These are phyloP conservation scores for Mycena leptocephala DNA, from an alignment of 768 basidiomycete genomes.

Conservation along the genomic window DNA sequence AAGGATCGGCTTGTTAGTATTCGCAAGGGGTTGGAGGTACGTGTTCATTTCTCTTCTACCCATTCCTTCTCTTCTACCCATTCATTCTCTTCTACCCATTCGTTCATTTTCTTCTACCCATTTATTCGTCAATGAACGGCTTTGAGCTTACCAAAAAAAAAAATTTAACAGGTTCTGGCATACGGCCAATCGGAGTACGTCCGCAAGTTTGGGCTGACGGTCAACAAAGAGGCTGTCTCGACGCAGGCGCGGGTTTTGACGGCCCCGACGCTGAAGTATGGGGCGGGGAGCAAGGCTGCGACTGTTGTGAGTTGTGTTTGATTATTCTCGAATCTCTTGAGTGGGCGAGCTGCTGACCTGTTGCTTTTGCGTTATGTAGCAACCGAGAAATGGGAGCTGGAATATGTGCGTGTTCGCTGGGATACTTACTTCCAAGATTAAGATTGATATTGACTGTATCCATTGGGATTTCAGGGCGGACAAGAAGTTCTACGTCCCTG, in stretches of 20 bases:
- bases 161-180: constrained; percentile 59
- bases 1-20: constrained; percentile 72
- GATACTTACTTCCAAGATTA: too few relatives aligned
- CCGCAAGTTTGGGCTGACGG: constrained; percentile 58
- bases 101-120: too few relatives aligned
- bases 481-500: constrained; percentile 75
- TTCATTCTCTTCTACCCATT: too few relatives aligned
- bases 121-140: too few relatives aligned
- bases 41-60: neutral
- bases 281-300: constrained; percentile 54
- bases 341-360: neutral
- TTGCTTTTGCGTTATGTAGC: constrained; percentile 48
- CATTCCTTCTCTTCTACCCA: neutral
- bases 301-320: constrained; percentile 42
- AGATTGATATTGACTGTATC: too few relatives aligned
- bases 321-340: neutral
- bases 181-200: constrained; percentile 62
- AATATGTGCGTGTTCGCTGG: constrained; percentile 67
- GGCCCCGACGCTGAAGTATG: constrained; percentile 68
- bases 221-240: constrained; percentile 53
- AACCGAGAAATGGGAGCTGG: constrained; percentile 79
- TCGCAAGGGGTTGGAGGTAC: constrained; percentile 67
- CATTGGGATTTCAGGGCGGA: constrained; percentile 76
- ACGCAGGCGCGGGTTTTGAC: constrained; percentile 63
- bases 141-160: too few relatives aligned